phyloP scores from a whole-genome alignment of 441 rosid genomes.

The Croton laevigatus region DNA sequence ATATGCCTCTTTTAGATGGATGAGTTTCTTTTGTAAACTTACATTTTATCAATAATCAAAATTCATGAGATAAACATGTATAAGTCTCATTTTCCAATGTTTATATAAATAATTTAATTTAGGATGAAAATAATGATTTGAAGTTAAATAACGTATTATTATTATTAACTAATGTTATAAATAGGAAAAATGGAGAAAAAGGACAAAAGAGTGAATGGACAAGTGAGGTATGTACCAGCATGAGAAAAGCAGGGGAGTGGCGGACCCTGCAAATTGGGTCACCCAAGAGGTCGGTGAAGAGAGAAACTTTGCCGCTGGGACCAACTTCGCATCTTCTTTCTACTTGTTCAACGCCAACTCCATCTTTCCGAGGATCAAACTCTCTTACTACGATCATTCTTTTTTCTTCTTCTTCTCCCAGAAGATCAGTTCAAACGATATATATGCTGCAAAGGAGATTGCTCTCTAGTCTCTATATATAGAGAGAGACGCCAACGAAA shows the following conservation, averaged over 20 bases:
- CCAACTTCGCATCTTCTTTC: constrained; percentile 93
- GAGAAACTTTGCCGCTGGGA: constrained; percentile 83
- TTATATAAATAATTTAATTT: too few relatives aligned
- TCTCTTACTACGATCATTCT: constrained; percentile 54
- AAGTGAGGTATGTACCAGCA: constrained; percentile 57
- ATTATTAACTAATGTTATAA: too few relatives aligned
- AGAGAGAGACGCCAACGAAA: constrained; percentile 7
- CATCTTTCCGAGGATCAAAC: constrained; percentile 56
- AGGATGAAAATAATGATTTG: too few relatives aligned
- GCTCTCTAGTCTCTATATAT: constrained; percentile 13
- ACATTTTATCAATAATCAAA: too few relatives aligned
- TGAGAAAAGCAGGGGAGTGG: constrained; percentile 91
- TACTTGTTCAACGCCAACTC: constrained; percentile 61
- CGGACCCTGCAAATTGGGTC: constrained; percentile 99
- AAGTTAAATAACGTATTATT: too few relatives aligned
- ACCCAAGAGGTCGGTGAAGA: constrained; percentile 95
- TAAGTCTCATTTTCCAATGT: too few relatives aligned
- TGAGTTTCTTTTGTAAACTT: too few relatives aligned
- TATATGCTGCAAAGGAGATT: background rate
- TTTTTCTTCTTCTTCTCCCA: constrained; percentile 13
- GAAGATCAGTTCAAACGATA: background rate
- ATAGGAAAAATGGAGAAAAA: background rate
- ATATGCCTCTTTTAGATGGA: too few relatives aligned
- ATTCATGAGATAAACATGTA: too few relatives aligned
- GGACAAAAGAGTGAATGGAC: constrained; percentile 11